phyloP scores from a whole-genome alignment of 805 yeast genomes.

The Lipomyces sp. region DNA sequence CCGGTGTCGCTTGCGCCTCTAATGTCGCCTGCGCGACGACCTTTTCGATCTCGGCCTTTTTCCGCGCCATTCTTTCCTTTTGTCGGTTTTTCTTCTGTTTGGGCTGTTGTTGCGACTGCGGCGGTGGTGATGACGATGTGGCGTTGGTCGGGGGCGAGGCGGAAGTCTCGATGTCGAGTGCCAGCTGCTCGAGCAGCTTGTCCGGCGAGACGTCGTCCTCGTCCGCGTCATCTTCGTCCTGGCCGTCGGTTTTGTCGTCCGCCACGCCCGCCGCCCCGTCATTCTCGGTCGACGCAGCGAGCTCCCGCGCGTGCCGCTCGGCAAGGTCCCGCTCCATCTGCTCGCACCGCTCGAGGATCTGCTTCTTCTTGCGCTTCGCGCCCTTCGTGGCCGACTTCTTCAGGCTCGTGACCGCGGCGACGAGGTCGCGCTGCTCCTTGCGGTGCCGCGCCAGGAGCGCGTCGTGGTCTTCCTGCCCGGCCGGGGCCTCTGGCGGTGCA shows the following conservation, averaged over 20 bases:
- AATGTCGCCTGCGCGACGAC: slow-evolving; percentile 62
- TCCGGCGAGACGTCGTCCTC: slow-evolving; percentile 64
- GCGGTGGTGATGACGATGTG: not conserved
- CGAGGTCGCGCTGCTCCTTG: slow-evolving; percentile 64
- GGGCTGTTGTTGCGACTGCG: not conserved
- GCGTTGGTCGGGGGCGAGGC: not conserved
- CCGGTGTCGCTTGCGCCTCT: slow-evolving; percentile 67
- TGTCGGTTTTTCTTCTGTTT: slow-evolving; percentile 61
- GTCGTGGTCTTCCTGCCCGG: slow-evolving; percentile 43
- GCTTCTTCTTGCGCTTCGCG: slow-evolving; percentile 59
- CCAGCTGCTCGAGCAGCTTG: slow-evolving; percentile 58
- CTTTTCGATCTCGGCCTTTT: slow-evolving; percentile 65
- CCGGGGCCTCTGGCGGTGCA: not conserved
- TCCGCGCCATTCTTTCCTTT: slow-evolving; percentile 72
- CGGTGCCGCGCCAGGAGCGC: slow-evolving; percentile 58
- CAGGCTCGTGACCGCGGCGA: slow-evolving; percentile 66
- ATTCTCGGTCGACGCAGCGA: slow-evolving; percentile 29
- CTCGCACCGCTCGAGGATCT: slow-evolving; percentile 56
- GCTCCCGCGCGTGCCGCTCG: slow-evolving; percentile 53
- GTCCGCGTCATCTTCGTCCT: slow-evolving; percentile 38
- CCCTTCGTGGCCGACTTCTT: slow-evolving; percentile 82
- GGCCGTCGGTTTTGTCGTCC: slow-evolving; percentile 16
- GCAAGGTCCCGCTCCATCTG: slow-evolving; percentile 58
- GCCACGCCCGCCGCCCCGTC: slow-evolving; percentile 15
- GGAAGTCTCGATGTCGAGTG: slow-evolving; percentile 35